Percentiles rank a stretch among this genome's conserved stretches.
Conservation (phyloP, 768 basidiomycete species). For the Dictyophora rubrovolvata region DNA sequence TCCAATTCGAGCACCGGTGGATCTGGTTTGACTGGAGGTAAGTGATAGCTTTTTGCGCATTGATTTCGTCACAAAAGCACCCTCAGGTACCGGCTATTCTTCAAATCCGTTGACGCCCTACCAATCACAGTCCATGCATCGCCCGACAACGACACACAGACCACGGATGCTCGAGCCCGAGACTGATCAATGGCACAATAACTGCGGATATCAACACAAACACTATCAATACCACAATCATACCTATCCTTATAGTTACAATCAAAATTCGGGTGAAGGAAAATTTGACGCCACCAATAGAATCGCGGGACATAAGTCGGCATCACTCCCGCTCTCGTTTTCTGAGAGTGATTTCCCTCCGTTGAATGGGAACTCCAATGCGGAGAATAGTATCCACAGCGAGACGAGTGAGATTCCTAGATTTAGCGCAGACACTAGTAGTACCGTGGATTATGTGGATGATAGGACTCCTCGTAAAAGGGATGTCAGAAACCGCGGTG, state of each 20-base stretch:
- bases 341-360: conserved; percentile 9
- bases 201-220: background rate
- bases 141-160: background rate
- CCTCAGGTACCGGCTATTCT: background rate
- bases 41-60: background rate
- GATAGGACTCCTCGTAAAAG: background rate
- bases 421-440: background rate
- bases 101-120: background rate
- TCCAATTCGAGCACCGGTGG: background rate
- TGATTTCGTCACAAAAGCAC: background rate
- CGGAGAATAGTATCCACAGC: background rate
- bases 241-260: background rate
- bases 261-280: background rate
- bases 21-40: background rate
- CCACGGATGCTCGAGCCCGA: background rate
- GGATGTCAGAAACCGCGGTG: background rate
- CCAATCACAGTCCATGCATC: background rate
- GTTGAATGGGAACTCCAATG: background rate
- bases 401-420: background rate
- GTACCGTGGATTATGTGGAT: background rate
- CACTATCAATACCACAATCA: background rate
- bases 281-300: background rate
- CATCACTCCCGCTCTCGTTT: background rate
- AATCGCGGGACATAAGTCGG: background rate
- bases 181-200: background rate